Percentiles rank a stretch among this genome's conserved stretches.
phyloP scores from a whole-genome alignment of 2,329 filamentous ascomycete genomes.

The Coniochaeta ligniaria region DNA sequence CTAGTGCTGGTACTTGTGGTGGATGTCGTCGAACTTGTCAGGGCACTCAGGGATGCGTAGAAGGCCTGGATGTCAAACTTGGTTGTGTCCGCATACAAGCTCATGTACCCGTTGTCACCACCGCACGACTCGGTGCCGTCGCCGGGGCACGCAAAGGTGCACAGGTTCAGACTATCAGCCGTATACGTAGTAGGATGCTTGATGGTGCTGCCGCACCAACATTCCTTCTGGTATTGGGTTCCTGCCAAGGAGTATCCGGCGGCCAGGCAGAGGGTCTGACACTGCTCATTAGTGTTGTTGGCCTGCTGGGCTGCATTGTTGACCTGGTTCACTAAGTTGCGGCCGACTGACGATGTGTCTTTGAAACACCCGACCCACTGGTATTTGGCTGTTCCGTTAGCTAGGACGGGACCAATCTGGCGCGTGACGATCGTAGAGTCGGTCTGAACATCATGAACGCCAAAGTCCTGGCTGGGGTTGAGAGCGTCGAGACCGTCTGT shows the following conservation, averaged over 20 bases:
- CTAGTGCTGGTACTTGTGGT: slow-evolving; percentile 7
- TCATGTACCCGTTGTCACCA: slow-evolving; percentile 23
- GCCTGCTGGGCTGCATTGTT: slow-evolving; percentile 13
- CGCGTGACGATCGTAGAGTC: slow-evolving; percentile 22
- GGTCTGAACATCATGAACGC: slow-evolving; percentile 25
- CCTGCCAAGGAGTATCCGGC: slow-evolving; percentile 24
- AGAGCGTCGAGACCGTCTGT: slow-evolving; percentile 26
- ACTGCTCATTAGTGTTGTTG: slow-evolving; percentile 26
- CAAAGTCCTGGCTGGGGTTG: slow-evolving; percentile 19
- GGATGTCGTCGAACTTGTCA: slow-evolving; percentile 4
- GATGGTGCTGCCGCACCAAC: slow-evolving; percentile 20
- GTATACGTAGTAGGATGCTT: slow-evolving; percentile 16
- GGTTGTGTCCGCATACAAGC: slow-evolving; percentile 21
- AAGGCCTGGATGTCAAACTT: slow-evolving; percentile 18
- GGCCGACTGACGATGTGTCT: slow-evolving; percentile 20
- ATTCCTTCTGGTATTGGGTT: slow-evolving; percentile 23
- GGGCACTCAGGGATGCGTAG: slow-evolving; percentile 4
- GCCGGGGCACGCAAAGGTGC: slow-evolving; percentile 20
- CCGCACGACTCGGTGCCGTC: slow-evolving; percentile 21
- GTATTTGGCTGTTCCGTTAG: slow-evolving; percentile 20
- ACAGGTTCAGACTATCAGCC: slow-evolving; percentile 16
- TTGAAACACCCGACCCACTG: slow-evolving; percentile 31
- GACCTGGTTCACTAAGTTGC: slow-evolving; percentile 22
- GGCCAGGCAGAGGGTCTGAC: slow-evolving; percentile 19
- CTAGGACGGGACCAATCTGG: slow-evolving; percentile 27